Percentiles rank a stretch among this genome's conserved stretches.
Conservation (phyloP, 495 filamentous ascomycete genomes). For the Trichocladium antarcticum region DNA sequence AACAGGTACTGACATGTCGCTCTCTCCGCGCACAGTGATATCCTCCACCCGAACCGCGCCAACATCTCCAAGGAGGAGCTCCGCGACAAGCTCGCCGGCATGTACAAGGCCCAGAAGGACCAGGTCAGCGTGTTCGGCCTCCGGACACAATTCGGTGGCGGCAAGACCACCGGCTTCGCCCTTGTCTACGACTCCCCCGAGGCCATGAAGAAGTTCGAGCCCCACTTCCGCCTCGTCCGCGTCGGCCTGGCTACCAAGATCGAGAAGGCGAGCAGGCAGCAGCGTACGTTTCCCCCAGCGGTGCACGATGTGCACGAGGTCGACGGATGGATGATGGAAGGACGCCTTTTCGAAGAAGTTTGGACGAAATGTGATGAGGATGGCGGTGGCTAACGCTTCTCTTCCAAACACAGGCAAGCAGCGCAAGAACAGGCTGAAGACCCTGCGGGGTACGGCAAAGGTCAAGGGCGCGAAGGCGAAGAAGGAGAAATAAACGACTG, state of each 20-base stretch:
- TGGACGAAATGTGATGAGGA: too few relatives aligned
- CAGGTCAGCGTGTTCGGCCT: slow-evolving; percentile 95
- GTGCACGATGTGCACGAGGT: neutral
- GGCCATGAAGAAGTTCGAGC: slow-evolving; percentile 99
- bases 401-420: slow-evolving; percentile 73
- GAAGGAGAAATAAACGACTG: slow-evolving; percentile 48
- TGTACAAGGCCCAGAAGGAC: slow-evolving; percentile 97
- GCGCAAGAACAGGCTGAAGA: slow-evolving; percentile 99
- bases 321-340: neutral
- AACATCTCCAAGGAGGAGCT: slow-evolving; percentile 99
- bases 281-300: slow-evolving; percentile 61
- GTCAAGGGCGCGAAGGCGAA: slow-evolving; percentile 73
- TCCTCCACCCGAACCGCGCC: slow-evolving; percentile 96
- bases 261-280: slow-evolving; percentile 93
- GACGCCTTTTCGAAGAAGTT: too few relatives aligned
- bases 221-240: slow-evolving; percentile 88
- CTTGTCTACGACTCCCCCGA: slow-evolving; percentile 95
- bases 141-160: slow-evolving; percentile 96
- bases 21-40: slow-evolving; percentile 53
- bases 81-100: slow-evolving; percentile 80
- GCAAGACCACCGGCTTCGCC: slow-evolving; percentile 98
- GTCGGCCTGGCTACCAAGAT: slow-evolving; percentile 83
- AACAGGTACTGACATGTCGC: slow-evolving; percentile 7
- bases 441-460: slow-evolving; percentile 92
- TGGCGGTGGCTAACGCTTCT: slow-evolving; percentile 26